Base-by-base conservation (phyloP, 2,329 filamentous ascomycete genomes). In the Colletotrichum siamense region DNA sequence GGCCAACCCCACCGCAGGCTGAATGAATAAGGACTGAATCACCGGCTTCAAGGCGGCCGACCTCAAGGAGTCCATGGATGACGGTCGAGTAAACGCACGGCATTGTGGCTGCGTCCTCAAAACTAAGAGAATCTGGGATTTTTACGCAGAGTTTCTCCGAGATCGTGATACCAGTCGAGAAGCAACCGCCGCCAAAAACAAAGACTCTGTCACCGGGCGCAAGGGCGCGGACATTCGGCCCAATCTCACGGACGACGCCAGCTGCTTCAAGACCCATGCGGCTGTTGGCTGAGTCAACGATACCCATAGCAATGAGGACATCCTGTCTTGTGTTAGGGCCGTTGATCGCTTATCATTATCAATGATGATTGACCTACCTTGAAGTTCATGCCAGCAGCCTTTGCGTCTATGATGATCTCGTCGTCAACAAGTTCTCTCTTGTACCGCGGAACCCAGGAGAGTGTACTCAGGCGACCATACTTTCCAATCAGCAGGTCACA, bases 101-200 rank as follows among this genome's bases (percentile, higher is more conserved):
- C 66, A 87, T 79, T 1, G 84, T 82, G 8, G 84, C 84, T 2
- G 82, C 86, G 7, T 83, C 81, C 30, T 82, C 81, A 22, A 86
- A 86, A 10, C 64, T 73, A 72, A 87, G 75, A 4, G 71, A 39
- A 2, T 83, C 82, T 0, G 85, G 84, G 8, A 89, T 86, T 16
- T 81, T 80, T 30, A 79, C 80, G 5, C 66, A 71, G 13, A 77
- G n/a, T 36, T 57, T 71, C n/a, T 67, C 71, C 1, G 71, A 55
- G n/a, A 75, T 28, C 4, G 36, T 39, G 15, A 71, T 49, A 26
- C 39, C 36, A 5, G 67, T 68, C 8, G 71, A 75, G 49, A 77
- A 75, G 26, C 71, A 71, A 10, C 75, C 75, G 8, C 49, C 44
- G 12, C 65, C 71, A 1, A 75, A 61, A 6, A 61, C 36, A 6